A percentile compares a stretch with the other conserved stretches of the same genome.
These are phyloP conservation scores for Euphrasia arctica DNA, from an alignment of 305 asterid genomes.

Conservation along the genomic window DNA sequence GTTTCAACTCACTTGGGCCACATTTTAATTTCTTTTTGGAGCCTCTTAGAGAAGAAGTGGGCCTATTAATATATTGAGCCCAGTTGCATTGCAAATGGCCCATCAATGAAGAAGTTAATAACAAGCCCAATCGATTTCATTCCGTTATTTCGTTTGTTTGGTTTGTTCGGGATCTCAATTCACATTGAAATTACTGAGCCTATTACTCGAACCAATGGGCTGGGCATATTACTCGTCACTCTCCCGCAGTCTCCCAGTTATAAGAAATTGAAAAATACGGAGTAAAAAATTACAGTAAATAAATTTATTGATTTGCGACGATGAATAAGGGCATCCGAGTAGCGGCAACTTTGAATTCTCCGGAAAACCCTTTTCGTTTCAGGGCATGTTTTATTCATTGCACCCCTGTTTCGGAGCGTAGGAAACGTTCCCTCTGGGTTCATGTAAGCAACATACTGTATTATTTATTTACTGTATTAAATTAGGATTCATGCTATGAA, in stretches of 20 bases:
- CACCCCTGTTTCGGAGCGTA: conserved; percentile 67
- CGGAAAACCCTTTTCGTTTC: conserved; percentile 44
- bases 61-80: background rate
- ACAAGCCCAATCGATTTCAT: conserved; percentile 20
- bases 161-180: too few species aligned
- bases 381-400: conserved; percentile 58
- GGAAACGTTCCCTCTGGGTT: conserved; percentile 61
- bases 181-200: too few species aligned
- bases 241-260: background rate
- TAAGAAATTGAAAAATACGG: too few species aligned
- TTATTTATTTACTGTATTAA: background rate
- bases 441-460: conserved; percentile 34
- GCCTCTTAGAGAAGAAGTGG: background rate
- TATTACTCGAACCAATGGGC: too few species aligned
- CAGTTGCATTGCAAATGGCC: background rate
- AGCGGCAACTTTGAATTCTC: conserved; percentile 41
- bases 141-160: too few species aligned
- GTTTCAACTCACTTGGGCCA: too few species aligned
- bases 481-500: background rate
- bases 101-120: background rate
- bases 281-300: too few species aligned
- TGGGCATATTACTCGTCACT: conserved; percentile 16
- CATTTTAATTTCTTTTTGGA: background rate
- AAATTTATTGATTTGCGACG: conserved; percentile 34
- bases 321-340: conserved; percentile 54